Percentiles rank a stretch among this genome's conserved stretches.
phyloP scores from a whole-genome alignment of 78 protist genomes.

The Dictyostelium brefeldianum region DNA sequence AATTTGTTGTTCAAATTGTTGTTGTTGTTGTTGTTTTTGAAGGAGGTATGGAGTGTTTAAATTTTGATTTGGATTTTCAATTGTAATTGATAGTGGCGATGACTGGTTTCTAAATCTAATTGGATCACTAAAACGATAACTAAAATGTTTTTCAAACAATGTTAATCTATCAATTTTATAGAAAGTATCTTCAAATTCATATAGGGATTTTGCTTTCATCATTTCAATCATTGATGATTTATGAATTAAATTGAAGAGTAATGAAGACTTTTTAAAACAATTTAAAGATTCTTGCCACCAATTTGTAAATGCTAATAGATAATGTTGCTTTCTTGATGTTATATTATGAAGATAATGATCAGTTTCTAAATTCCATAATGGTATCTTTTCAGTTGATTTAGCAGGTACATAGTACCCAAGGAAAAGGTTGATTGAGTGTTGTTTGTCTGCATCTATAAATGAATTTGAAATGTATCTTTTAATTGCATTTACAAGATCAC shows the following conservation, averaged over 20 bases:
- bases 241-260: neutral
- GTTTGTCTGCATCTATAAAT: slow-evolving; percentile 92
- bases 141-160: slow-evolving; percentile 50
- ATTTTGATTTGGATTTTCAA: slow-evolving; percentile 41
- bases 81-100: slow-evolving; percentile 9
- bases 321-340: slow-evolving; percentile 40
- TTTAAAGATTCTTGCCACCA: slow-evolving; percentile 79
- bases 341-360: slow-evolving; percentile 91
- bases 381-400: neutral
- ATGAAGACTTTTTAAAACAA: slow-evolving; percentile 47
- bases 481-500: slow-evolving; percentile 48
- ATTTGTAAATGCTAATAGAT: slow-evolving; percentile 32
- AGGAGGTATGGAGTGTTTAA: neutral
- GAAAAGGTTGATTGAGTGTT: slow-evolving; percentile 93
- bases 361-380: slow-evolving; percentile 90
- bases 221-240: slow-evolving; percentile 12
- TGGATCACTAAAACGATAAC: slow-evolving; percentile 57
- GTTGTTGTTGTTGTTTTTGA: slow-evolving; percentile 1
- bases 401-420: slow-evolving; percentile 91
- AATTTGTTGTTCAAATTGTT: neutral
- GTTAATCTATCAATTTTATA: slow-evolving; percentile 26
- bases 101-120: slow-evolving; percentile 54
- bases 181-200: slow-evolving; percentile 63
- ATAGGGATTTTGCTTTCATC: slow-evolving; percentile 20
- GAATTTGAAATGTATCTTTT: slow-evolving; percentile 92